These are phyloP conservation scores for Macrolepiota fuliginosa DNA, from an alignment of 768 basidiomycete species.

Conservation along the genomic window DNA sequence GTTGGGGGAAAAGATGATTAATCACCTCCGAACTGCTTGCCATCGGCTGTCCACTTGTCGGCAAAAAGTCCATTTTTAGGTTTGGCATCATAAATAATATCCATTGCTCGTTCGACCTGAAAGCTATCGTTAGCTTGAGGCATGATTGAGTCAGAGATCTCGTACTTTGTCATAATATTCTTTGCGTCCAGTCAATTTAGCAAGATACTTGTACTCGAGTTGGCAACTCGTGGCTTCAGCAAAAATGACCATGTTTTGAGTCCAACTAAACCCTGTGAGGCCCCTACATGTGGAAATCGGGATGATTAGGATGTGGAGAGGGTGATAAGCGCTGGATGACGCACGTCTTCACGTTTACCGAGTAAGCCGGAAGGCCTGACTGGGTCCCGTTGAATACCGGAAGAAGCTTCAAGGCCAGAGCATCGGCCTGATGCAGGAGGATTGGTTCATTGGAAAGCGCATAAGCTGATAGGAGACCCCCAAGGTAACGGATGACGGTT, in stretches of 20 bases:
- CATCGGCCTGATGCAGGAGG: slow-evolving; percentile 61
- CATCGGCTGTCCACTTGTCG: slow-evolving; percentile 15
- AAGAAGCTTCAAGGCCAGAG: slow-evolving; percentile 60
- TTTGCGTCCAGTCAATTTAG: slow-evolving; percentile 58
- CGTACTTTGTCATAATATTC: slow-evolving; percentile 42
- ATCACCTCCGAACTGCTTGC: slow-evolving; percentile 31
- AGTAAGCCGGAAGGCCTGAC: slow-evolving; percentile 61
- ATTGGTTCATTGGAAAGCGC: slow-evolving; percentile 64
- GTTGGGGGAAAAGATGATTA: not conserved
- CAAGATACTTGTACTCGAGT: slow-evolving; percentile 76
- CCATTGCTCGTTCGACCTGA: slow-evolving; percentile 21
- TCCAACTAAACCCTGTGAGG: not conserved
- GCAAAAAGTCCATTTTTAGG: slow-evolving; percentile 15
- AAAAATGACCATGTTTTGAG: slow-evolving; percentile 22
- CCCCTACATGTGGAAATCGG: not conserved
- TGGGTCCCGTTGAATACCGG: slow-evolving; percentile 60
- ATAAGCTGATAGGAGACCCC: slow-evolving; percentile 75
- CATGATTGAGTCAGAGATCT: slow-evolving; percentile 5
- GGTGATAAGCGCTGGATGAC: slow-evolving; percentile 15
- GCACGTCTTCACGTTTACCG: slow-evolving; percentile 54
- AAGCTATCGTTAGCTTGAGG: not conserved
- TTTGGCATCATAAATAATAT: slow-evolving; percentile 14
- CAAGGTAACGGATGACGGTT: slow-evolving; percentile 75
- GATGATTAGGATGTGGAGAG: not conserved
- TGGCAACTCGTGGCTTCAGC: slow-evolving; percentile 53